Percentiles rank a stretch among this genome's conserved stretches.
These are phyloP conservation scores for Coemansia sp. DNA, from an alignment of 192 early-diverging fungal species.

Conservation along the genomic window DNA sequence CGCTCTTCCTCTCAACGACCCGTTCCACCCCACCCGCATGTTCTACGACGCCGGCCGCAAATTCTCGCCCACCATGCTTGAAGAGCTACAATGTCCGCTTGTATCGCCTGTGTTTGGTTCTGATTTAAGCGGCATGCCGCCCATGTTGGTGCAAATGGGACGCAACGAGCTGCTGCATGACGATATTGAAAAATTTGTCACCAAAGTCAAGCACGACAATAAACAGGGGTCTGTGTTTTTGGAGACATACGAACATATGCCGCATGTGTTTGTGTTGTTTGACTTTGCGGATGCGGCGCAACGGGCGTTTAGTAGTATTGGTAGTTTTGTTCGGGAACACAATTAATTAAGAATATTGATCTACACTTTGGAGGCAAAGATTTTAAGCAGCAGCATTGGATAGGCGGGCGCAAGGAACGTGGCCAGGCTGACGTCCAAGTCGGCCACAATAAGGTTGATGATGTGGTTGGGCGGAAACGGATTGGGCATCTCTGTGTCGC, in stretches of 20 bases:
- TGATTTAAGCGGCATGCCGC: slow-evolving; percentile 29
- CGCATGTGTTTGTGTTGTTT: slow-evolving; percentile 43
- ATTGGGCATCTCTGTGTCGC: slow-evolving; percentile 17
- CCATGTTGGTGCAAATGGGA: slow-evolving; percentile 49
- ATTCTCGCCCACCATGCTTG: slow-evolving; percentile 21
- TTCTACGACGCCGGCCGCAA: slow-evolving; percentile 34
- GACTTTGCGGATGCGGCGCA: slow-evolving; percentile 36
- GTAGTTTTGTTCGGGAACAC: slow-evolving; percentile 8
- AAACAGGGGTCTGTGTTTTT: not conserved
- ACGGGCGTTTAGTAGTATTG: slow-evolving; percentile 35
- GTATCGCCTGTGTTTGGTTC: slow-evolving; percentile 42
- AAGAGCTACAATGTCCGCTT: slow-evolving; percentile 40
- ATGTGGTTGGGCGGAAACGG: slow-evolving; percentile 51
- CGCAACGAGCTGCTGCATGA: slow-evolving; percentile 45
- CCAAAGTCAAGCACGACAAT: slow-evolving; percentile 19
- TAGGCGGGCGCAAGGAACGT: slow-evolving; percentile 49
- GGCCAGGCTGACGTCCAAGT: slow-evolving; percentile 38
- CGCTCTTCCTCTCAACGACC: slow-evolving; percentile 21
- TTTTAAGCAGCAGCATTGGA: slow-evolving; percentile 52
- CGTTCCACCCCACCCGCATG: slow-evolving; percentile 48
- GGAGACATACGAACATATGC: slow-evolving; percentile 41
- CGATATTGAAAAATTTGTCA: slow-evolving; percentile 32
- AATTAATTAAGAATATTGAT: not conserved
- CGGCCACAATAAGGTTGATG: slow-evolving; percentile 43
- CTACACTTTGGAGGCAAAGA: slow-evolving; percentile 32